A percentile compares a stretch with the other conserved stretches of the same genome.
phyloP scores from a whole-genome alignment of 352 stramenopile species.

The Globisporangium canariense region DNA sequence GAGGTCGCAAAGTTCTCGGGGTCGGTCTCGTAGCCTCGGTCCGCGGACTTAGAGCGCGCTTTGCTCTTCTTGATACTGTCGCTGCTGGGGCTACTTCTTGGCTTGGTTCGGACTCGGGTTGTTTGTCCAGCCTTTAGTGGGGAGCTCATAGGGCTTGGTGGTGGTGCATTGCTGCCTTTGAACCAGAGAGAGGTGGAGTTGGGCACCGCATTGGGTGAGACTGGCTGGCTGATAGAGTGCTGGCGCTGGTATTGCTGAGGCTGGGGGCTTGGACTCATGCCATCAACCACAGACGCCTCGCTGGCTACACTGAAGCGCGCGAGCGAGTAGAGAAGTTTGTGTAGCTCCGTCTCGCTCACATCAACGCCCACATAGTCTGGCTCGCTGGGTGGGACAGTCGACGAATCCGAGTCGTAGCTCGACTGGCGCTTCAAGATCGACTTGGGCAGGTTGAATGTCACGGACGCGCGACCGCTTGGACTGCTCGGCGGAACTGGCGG shows the following conservation, averaged over 20 bases:
- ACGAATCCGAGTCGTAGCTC: conserved; percentile 41
- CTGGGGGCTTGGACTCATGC: conserved; percentile 11
- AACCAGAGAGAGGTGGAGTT: conserved; percentile 9
- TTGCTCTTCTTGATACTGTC: conserved; percentile 7
- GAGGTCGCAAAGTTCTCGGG: conserved; percentile 3
- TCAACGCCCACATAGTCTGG: conserved; percentile 15
- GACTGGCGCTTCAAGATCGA: conserved; percentile 44
- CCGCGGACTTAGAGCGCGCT: conserved; percentile 15
- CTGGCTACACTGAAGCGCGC: conserved; percentile 46
- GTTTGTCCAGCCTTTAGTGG: background rate
- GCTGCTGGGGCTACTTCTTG: background rate
- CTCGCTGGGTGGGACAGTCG: conserved; percentile 25
- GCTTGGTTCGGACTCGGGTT: background rate
- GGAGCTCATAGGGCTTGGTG: background rate
- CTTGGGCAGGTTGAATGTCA: conserved; percentile 38
- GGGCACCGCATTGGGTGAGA: background rate
- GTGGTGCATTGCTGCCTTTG: background rate
- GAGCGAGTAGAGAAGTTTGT: conserved; percentile 66
- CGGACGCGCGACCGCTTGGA: conserved; percentile 17
- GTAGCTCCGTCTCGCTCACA: conserved; percentile 42
- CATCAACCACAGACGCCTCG: conserved; percentile 20
- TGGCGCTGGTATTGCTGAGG: background rate
- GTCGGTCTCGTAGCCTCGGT: conserved; percentile 16
- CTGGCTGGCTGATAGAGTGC: conserved; percentile 6
- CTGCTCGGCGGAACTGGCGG: background rate